A percentile compares a stretch with the other conserved stretches of the same genome.
Conservation (phyloP, 495 filamentous ascomycete species). For the Penicillium manginii region DNA sequence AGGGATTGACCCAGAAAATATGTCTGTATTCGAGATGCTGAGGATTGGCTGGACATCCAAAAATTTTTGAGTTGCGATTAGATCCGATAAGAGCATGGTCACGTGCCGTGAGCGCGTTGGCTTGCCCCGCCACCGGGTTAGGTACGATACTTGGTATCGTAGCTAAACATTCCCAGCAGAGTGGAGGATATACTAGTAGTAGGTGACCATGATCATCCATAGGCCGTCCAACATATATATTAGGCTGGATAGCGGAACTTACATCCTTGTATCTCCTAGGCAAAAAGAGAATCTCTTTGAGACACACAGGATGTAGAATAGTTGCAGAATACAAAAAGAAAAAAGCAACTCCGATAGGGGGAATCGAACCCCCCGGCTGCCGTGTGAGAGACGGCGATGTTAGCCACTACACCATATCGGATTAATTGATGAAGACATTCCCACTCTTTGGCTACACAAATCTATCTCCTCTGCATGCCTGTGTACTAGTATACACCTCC, state of each 20-base stretch:
- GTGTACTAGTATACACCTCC: no score
- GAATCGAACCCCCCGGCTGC: conserved; percentile 35
- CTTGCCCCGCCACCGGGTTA: no score
- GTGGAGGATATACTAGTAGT: no score
- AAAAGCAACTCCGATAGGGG: conserved; percentile 25
- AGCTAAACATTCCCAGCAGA: no score
- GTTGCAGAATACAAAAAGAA: not conserved
- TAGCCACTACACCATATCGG: conserved; percentile 45
- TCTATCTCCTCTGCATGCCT: no score
- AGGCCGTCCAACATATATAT: no score
- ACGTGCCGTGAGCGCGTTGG: no score
- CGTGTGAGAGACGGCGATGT: conserved; percentile 43
- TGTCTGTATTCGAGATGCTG: conserved; percentile 1
- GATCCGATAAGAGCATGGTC: conserved; percentile 26
- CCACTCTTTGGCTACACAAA: no score
- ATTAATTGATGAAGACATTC: conserved; percentile 6
- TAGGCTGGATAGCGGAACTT: no score
- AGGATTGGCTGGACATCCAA: not conserved
- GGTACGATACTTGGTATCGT: no score
- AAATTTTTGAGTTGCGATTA: conserved; percentile 21
- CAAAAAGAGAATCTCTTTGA: not conserved
- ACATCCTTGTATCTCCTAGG: no score
- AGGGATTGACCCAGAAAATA: conserved; percentile 3
- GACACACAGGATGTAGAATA: not conserved
- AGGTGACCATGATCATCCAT: no score